Evolutionary conservation across 805 yeast genomes (phyloP).

Genomic region (Cyberlindnera mrakii): DNA sequence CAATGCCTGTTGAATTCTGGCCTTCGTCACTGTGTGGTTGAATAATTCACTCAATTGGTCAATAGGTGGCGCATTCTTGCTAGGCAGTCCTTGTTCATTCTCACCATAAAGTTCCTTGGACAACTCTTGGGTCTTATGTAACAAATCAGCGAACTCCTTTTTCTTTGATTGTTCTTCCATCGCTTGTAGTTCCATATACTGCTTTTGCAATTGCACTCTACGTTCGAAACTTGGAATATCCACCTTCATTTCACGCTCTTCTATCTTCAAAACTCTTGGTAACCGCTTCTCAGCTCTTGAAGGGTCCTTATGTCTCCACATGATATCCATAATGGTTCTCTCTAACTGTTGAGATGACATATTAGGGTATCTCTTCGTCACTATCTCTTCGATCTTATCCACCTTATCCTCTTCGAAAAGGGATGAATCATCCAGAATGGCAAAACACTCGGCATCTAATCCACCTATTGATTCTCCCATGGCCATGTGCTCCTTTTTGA

Average conservation of each 20-base stretch:
- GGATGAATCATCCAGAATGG: constrained; percentile 25
- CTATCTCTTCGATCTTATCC: constrained; percentile 31
- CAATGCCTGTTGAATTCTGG: constrained; percentile 30
- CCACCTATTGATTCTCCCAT: background rate
- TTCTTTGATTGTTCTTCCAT: constrained; percentile 1
- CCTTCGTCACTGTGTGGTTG: constrained; percentile 26
- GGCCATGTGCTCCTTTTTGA: no score
- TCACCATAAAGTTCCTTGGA: constrained; percentile 18
- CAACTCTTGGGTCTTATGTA: constrained; percentile 14
- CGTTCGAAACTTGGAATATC: constrained; percentile 23
- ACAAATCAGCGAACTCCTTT: constrained; percentile 13
- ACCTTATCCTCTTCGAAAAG: constrained; percentile 34
- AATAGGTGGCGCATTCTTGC: constrained; percentile 26
- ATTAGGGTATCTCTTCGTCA: constrained; percentile 15
- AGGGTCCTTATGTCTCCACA: constrained; percentile 35
- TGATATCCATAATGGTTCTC: constrained; percentile 31
- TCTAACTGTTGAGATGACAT: constrained; percentile 24
- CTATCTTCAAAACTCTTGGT: constrained; percentile 19
- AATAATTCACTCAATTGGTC: constrained; percentile 30
- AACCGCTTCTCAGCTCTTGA: constrained; percentile 9
- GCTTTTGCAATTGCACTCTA: constrained; percentile 21
- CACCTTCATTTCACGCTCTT: constrained; percentile 11
- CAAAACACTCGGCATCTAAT: constrained; percentile 25
- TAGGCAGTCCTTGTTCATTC: constrained; percentile 2
- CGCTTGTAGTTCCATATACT: constrained; percentile 14